Base-by-base conservation (phyloP, 2,329 filamentous ascomycete species). In the Phaeosphaeria sp. region DNA sequence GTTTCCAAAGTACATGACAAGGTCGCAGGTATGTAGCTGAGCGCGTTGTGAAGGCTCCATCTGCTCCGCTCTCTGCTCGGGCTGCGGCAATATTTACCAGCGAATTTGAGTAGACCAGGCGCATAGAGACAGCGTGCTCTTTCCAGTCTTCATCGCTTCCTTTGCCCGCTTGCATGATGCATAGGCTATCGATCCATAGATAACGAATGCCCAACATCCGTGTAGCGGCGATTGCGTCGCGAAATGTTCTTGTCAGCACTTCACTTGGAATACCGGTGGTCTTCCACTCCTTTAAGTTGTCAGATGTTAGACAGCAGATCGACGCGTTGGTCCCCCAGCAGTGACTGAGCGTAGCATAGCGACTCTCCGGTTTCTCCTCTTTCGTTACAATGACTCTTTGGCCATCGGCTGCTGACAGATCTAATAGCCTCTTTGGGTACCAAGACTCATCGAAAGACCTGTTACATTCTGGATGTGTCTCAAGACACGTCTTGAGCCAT, bases 141-240 rank as follows among this genome's bases (percentile, higher is more conserved):
- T 39, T 2, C 53, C 53, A 55, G 27, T 55, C 53, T 39, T 55
- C 47, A 21, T 50, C 18, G 27, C 47, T 50, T 6, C 27, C 53
- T 13, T 36, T 13, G 5, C 30, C 30, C 15, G 30, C 30, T 43
- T 62, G 56, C 7, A 59, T 15, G 25, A 62, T 59, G 42, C 59
- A 59, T 24, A 62, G 46, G 17, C 52, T 56, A 46, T 59, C 59
- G 18, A 62, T 51, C 56, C 59, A 62, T 1, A 63, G 36, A 40
- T 60, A 60, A 15, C 39, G 40, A 4, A 57, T 48, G 7, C 49
- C 25, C 6, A 57, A 17, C 17, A 15, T 48, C 13, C 45, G 13
- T 9, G 55, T 44, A 4, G 45, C 47, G 11, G 21, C 15, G 13
- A 60, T 24, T 13, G 56, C 57, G 27, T 63, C 53, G 2, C 30